phyloP scores from a whole-genome alignment of 176 grass and related monocot species.

The Luzula sylvatica region DNA sequence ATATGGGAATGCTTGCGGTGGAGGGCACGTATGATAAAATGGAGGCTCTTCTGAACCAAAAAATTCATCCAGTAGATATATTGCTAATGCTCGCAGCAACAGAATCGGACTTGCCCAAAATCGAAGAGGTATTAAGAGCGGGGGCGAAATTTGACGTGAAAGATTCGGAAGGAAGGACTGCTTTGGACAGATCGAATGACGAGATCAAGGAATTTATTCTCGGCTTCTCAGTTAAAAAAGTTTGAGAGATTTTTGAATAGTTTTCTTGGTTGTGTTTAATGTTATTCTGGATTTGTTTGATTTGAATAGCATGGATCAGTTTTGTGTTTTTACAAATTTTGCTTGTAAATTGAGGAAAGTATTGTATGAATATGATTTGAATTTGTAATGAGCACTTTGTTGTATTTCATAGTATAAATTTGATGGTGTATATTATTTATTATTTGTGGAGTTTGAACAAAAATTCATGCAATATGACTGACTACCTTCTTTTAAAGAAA shows the following conservation, averaged over 20 bases:
- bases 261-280: neutral
- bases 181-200: constrained; percentile 54
- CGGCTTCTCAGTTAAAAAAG: constrained; percentile 34
- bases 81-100: constrained; percentile 78
- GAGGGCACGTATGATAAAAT: constrained; percentile 98
- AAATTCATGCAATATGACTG: no score
- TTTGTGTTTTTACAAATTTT: constrained; percentile 7
- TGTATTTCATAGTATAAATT: no score
- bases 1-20: constrained; percentile 99
- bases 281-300: neutral
- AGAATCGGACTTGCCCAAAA: constrained; percentile 82
- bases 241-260: constrained; percentile 5
- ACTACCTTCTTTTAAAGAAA: no score
- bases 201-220: constrained; percentile 68
- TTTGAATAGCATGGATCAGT: neutral
- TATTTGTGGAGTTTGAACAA: no score
- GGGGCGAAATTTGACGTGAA: constrained; percentile 76
- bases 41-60: constrained; percentile 73
- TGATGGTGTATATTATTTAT: no score
- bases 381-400: no score
- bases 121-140: constrained; percentile 81
- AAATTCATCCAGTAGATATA: constrained; percentile 95
- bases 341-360: neutral
- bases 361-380: no score
- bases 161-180: constrained; percentile 72